Evolutionary conservation across 176 grass and related monocot species (phyloP).

Genomic region (Rhynchospora tenuis): DNA sequence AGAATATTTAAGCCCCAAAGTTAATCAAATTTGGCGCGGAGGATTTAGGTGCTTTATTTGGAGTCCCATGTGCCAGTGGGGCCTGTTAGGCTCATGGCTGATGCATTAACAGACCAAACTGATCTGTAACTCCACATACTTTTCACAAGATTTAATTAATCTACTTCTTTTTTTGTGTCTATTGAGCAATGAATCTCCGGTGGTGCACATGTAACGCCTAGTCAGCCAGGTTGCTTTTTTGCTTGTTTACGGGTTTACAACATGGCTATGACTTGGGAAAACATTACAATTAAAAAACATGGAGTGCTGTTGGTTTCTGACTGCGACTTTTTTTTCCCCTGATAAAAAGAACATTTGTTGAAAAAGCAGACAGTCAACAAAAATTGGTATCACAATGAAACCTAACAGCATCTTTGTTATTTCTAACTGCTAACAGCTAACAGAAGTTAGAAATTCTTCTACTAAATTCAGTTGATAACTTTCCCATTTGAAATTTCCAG

Average conservation of each 20-base stretch:
- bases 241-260: not conserved
- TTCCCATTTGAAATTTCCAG: too few relatives aligned
- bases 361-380: not conserved
- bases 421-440: not conserved
- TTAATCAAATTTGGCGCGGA: not conserved
- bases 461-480: too few relatives aligned
- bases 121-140: conserved; percentile 36
- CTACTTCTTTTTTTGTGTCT: not conserved
- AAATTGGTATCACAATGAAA: not conserved
- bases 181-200: not conserved
- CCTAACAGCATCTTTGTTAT: not conserved
- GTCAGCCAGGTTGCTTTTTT: not conserved
- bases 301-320: not conserved
- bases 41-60: not conserved
- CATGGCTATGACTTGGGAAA: not conserved
- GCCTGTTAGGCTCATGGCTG: conserved; percentile 9
- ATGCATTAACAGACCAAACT: conserved; percentile 32
- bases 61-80: not conserved
- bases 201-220: not conserved
- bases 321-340: not conserved
- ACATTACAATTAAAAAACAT: not conserved
- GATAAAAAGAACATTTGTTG: not conserved
- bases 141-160: conserved; percentile 23
- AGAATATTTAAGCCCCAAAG: not conserved
- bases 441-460: not conserved